phyloP scores from a whole-genome alignment of 2,329 filamentous ascomycete species.

The Drechmeria coniospora region DNA sequence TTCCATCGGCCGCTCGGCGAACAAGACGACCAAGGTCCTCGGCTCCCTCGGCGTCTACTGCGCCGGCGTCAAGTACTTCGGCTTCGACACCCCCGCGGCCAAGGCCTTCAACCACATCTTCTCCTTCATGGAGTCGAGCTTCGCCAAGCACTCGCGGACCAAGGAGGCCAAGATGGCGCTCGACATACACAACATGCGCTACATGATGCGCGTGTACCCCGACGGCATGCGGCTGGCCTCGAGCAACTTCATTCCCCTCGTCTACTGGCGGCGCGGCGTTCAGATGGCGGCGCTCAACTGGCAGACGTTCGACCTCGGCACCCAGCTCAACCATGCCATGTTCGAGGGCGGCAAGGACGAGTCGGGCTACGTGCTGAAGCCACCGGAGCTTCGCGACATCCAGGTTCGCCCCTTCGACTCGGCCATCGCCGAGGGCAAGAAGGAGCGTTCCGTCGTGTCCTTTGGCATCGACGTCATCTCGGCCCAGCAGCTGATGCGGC shows the following conservation, averaged over 20 bases:
- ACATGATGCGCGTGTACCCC: slow-evolving; percentile 89
- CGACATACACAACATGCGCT: slow-evolving; percentile 79
- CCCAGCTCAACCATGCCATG: slow-evolving; percentile 97
- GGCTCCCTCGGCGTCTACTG: slow-evolving; percentile 74
- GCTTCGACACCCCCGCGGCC: slow-evolving; percentile 64
- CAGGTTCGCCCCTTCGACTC: slow-evolving; percentile 38
- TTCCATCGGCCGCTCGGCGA: slow-evolving; percentile 44
- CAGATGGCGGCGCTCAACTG: slow-evolving; percentile 98
- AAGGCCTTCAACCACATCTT: slow-evolving; percentile 89
- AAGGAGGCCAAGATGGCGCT: slow-evolving; percentile 63
- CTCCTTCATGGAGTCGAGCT: slow-evolving; percentile 83
- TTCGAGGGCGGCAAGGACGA: slow-evolving; percentile 78
- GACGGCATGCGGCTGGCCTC: slow-evolving; percentile 68
- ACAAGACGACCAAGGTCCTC: slow-evolving; percentile 73
- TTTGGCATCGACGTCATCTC: slow-evolving; percentile 86
- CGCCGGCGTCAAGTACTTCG: slow-evolving; percentile 63
- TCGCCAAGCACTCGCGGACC: slow-evolving; percentile 64
- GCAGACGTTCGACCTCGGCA: slow-evolving; percentile 92
- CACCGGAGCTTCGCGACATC: slow-evolving; percentile 64
- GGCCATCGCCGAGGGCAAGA: slow-evolving; percentile 42
- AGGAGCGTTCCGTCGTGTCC: slow-evolving; percentile 65
- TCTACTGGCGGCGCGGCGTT: slow-evolving; percentile 87
- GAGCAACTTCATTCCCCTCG: slow-evolving; percentile 85
- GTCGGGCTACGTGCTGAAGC: slow-evolving; percentile 88
- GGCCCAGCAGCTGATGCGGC: slow-evolving; percentile 83